phyloP scores from a whole-genome alignment of 2,329 filamentous ascomycete species.

The Pseudogymnoascus sp. region DNA sequence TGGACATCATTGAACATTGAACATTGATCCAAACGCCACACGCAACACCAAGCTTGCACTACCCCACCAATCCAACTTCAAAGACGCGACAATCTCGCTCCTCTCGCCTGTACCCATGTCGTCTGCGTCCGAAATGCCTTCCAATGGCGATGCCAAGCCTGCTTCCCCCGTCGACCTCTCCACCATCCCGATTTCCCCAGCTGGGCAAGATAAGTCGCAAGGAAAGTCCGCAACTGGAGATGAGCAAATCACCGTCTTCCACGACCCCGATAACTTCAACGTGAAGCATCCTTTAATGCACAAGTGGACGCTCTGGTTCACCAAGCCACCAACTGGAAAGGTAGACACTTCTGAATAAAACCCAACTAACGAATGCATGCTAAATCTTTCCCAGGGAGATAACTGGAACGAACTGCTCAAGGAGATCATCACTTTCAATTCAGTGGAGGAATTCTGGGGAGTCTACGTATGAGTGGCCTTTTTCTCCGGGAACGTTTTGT shows the following conservation, averaged over 20 bases:
- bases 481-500: background rate
- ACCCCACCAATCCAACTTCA: background rate
- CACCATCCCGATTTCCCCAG: slow-evolving; percentile 58
- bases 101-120: slow-evolving; percentile 18
- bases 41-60: slow-evolving; percentile 11
- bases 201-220: slow-evolving; percentile 47
- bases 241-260: slow-evolving; percentile 86
- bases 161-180: slow-evolving; percentile 54
- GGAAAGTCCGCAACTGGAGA: slow-evolving; percentile 37
- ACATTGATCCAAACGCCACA: slow-evolving; percentile 5
- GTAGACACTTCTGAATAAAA: slow-evolving; percentile 36
- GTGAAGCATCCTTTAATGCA: slow-evolving; percentile 98
- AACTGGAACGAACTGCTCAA: slow-evolving; percentile 99
- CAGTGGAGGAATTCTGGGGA: slow-evolving; percentile 98
- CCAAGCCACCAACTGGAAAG: slow-evolving; percentile 94
- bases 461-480: slow-evolving; percentile 68
- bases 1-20: background rate
- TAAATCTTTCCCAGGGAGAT: slow-evolving; percentile 56
- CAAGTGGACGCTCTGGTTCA: slow-evolving; percentile 99
- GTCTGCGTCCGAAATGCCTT: slow-evolving; percentile 19
- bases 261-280: slow-evolving; percentile 98
- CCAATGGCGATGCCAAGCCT: slow-evolving; percentile 15
- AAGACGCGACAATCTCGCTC: background rate
- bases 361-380: slow-evolving; percentile 10
- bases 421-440: slow-evolving; percentile 97